These are phyloP conservation scores for Panaeolus cyanescens DNA, from an alignment of 768 basidiomycete species.

Conservation along the genomic window DNA sequence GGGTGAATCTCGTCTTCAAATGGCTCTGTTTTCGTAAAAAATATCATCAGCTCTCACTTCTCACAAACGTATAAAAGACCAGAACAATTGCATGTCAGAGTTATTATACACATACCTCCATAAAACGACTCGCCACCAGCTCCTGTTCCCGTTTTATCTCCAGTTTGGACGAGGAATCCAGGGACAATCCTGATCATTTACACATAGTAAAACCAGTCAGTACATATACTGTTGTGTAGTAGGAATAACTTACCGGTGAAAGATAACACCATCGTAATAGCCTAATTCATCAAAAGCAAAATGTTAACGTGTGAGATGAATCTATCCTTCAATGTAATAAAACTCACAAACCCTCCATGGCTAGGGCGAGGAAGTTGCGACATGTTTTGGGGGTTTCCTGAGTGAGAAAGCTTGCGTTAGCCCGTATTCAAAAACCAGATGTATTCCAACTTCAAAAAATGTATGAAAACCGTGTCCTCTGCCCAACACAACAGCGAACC, in stretches of 20 bases:
- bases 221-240: not conserved
- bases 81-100: not conserved
- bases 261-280: slow-evolving; percentile 95
- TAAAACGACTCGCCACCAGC: slow-evolving; percentile 94
- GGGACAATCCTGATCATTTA: slow-evolving; percentile 67
- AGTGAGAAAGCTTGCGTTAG: not conserved
- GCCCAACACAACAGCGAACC: too few species aligned
- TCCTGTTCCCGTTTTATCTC: slow-evolving; percentile 90
- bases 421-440: not conserved
- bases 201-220: not conserved
- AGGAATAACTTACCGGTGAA: slow-evolving; percentile 67
- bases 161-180: slow-evolving; percentile 92
- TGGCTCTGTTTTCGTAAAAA: slow-evolving; percentile 62
- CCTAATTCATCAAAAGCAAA: slow-evolving; percentile 45
- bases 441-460: too few species aligned
- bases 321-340: slow-evolving; percentile 3
- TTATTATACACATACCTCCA: slow-evolving; percentile 55
- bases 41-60: not conserved
- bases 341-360: slow-evolving; percentile 79
- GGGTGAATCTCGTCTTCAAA: slow-evolving; percentile 96
- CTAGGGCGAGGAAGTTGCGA: slow-evolving; percentile 85
- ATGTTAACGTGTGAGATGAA: not conserved
- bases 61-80: too few species aligned
- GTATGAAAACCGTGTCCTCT: too few species aligned
- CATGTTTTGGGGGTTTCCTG: slow-evolving; percentile 95